These are phyloP conservation scores for Candida verbasci DNA, from an alignment of 805 yeast species.

Conservation along the genomic window DNA sequence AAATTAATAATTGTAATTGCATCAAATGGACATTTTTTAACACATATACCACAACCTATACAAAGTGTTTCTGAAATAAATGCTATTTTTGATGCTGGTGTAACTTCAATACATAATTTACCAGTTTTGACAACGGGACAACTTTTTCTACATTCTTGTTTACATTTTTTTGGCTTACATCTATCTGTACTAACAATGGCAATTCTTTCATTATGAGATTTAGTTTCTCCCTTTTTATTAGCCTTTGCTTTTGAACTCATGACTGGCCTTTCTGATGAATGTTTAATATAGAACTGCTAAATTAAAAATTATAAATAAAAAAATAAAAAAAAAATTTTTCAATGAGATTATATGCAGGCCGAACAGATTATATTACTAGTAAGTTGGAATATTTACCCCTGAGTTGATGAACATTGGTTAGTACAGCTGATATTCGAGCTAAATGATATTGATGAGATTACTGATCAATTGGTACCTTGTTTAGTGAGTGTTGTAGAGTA, in stretches of 20 bases:
- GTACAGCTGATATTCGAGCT: too few species aligned
- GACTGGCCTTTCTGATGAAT: background rate
- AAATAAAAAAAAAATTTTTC: conserved; percentile 4
- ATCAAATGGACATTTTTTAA: conserved; percentile 96
- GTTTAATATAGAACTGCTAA: background rate
- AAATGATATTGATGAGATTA: too few species aligned
- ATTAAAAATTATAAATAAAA: background rate
- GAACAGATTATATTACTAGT: too few species aligned
- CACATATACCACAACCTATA: conserved; percentile 99
- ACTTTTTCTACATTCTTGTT: conserved; percentile 94
- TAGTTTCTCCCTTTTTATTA: conserved; percentile 16
- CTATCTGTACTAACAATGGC: conserved; percentile 93
- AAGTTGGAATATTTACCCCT: too few species aligned
- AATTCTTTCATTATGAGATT: conserved; percentile 66
- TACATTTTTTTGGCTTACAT: conserved; percentile 97
- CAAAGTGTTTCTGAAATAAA: conserved; percentile 91
- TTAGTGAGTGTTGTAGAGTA: too few species aligned
- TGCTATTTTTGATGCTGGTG: conserved; percentile 87
- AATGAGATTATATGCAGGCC: conserved; percentile 4
- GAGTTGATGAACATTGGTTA: too few species aligned
- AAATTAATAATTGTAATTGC: conserved; percentile 94
- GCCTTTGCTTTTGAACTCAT: conserved; percentile 8
- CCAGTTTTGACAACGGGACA: conserved; percentile 99
- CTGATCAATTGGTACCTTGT: too few species aligned
- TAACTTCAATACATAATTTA: conserved; percentile 93